Base-by-base conservation (phyloP, 2,329 filamentous ascomycete genomes). In the Cercospora sp. region DNA sequence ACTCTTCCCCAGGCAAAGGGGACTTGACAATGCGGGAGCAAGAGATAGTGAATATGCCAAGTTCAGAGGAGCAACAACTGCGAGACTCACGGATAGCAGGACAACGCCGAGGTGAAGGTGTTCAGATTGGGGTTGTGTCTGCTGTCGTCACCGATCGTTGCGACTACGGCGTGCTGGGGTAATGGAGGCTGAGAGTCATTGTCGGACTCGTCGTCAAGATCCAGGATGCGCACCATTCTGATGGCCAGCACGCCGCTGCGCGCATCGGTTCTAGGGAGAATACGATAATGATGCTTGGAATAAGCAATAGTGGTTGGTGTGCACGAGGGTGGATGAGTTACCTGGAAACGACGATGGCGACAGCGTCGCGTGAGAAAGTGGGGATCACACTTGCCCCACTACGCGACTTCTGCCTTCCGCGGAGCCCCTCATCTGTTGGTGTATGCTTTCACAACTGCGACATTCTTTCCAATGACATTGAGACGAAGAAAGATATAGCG, bases 71-170 rank as follows among this genome's bases (percentile, higher is more conserved):
- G 39, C 39, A 63, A 18, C 23, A 28, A 10, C 30, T 23, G 48
- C 33, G 33, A 33, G 55, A 83, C 84, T 83, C 87, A 90, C 88
- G 88, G 88, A 84, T 90, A 90, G 82, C 87, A 89, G 79, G 86
- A 86, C 79, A 90, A 80, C 77, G 87, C 86, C 77, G 85, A 84
- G 71, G 87, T 86, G 80, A 89, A 85, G 73, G 83, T 81, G 81
- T 86, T 88, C 77, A 83, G 79, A 74, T 89, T 89, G 64, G 82
- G 85, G 76, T 84, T 83, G 30, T 75, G 77, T 70, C 81, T 76
- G 63, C 75, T 74, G 31, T 77, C 76, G 59, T 74, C 69, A 28
- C 60, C 72, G 63, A 55, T 68, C 60, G 65, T 70, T 60, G 64
- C 62, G 51, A 67, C 64, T 48, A 66, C 65, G 67, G 75, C 72